phyloP scores from a whole-genome alignment of 805 yeast genomes.

The Candida tallmaniae region DNA sequence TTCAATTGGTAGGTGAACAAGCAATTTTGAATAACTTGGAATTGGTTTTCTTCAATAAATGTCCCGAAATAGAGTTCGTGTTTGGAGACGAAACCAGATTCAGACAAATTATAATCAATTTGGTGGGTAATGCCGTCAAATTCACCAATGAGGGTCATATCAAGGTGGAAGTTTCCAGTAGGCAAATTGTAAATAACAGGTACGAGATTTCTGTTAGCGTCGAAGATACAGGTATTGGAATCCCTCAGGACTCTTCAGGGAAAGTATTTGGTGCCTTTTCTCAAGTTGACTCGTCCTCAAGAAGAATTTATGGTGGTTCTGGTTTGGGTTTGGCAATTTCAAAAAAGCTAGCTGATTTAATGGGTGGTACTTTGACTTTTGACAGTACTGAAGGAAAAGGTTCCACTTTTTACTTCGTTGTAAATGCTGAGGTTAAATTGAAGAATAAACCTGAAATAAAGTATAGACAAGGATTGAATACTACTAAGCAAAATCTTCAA shows the following conservation, averaged over 20 bases:
- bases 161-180: conserved; percentile 30
- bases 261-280: conserved; percentile 50
- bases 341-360: conserved; percentile 43
- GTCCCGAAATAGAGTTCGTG: conserved; percentile 34
- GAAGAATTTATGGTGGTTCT: conserved; percentile 49
- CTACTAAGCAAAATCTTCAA: not conserved
- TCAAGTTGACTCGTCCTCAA: conserved; percentile 53
- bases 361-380: conserved; percentile 45
- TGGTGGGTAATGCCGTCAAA: conserved; percentile 52
- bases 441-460: conserved; percentile 15
- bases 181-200: conserved; percentile 22
- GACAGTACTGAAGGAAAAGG: conserved; percentile 46
- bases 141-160: conserved; percentile 44
- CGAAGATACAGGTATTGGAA: conserved; percentile 52
- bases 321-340: conserved; percentile 49
- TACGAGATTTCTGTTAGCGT: conserved; percentile 39
- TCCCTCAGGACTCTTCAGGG: conserved; percentile 38
- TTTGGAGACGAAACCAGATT: conserved; percentile 48
- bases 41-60: conserved; percentile 39
- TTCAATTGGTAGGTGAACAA: conserved; percentile 46
- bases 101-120: conserved; percentile 47
- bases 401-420: conserved; percentile 39
- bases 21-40: conserved; percentile 41
- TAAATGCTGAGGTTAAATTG: conserved; percentile 25
- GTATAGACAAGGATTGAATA: conserved; percentile 2